Evolutionary conservation across 495 filamentous ascomycete genomes (phyloP), one percentile per base, ranked within the genome.

Genomic region (Penicillium cataractarum): DNA sequence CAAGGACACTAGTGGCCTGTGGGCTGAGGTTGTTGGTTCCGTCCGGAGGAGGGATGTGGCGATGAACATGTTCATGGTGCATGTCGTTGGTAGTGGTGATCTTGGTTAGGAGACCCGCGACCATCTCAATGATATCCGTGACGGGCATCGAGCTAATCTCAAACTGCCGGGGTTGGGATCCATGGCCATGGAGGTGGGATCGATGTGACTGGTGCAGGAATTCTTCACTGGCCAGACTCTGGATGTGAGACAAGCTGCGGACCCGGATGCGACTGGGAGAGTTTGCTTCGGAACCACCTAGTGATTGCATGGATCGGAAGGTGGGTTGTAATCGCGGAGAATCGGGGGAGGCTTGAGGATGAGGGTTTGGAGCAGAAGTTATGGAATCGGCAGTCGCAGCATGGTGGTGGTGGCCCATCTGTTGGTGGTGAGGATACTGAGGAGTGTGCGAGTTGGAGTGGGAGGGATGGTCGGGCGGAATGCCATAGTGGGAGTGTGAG

Each of bases 71-170:
- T 70, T 97, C 92, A 76, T 97, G 92, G 67, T 97, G 94, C 35
- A 87, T 80, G 71, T 99, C 95, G 71, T 99, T 99, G 55, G 95
- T 97, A 3, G 92, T 93, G 6, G 95, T 97, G 65, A 99, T 99
- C 76, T 98, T 98, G 9, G 96, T 97, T 60, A 99, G 80, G 40
- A 99, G 87, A n/a, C 92, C 94, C 6, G 95, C 95, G 7, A 99
- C 96, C 96, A 99, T 99, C 76, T 99, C 96, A 76, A 99, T 99
- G 66, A 99, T 93, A 65, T 99, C 96, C 55, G 86, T 85, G 63
- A 98, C 95, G 53, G 96, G 94, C 95, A 99, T 99, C 55, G 87
- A 90, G 76, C 93, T 97, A 64, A 99, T 98, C 75, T 98, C 95
- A 73, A 96, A 99, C 57, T 84, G 81, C 57, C 81, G 81, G n/a